These are phyloP conservation scores for Aspergillus pseudonomiae DNA, from an alignment of 2,329 filamentous ascomycete genomes.

Conservation along the genomic window DNA sequence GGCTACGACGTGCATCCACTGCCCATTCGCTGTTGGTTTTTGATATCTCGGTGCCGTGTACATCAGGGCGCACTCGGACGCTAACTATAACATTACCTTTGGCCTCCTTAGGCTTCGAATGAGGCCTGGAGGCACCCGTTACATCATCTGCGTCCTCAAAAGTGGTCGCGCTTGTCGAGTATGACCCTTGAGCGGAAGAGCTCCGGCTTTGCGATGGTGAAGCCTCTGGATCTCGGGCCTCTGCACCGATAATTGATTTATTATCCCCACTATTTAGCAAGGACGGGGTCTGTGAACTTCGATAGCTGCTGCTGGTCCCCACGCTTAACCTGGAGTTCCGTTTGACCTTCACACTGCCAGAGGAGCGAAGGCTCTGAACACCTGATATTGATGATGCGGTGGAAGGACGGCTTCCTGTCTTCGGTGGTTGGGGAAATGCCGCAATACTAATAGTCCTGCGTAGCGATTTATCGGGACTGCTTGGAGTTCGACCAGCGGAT, in stretches of 20 bases:
- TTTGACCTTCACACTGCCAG: slow-evolving; percentile 49
- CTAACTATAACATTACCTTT: slow-evolving; percentile 97
- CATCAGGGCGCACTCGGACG: slow-evolving; percentile 87
- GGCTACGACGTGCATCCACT: slow-evolving; percentile 79
- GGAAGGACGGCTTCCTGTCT: slow-evolving; percentile 66
- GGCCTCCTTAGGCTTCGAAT: slow-evolving; percentile 60
- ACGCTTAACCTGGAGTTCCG: slow-evolving; percentile 62
- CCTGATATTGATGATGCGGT: slow-evolving; percentile 52
- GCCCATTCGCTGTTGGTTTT: slow-evolving; percentile 83
- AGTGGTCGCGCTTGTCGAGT: slow-evolving; percentile 85
- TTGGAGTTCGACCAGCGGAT: slow-evolving; percentile 57
- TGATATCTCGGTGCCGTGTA: slow-evolving; percentile 60
- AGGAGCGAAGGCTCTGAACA: slow-evolving; percentile 33
- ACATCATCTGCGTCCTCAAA: slow-evolving; percentile 77
- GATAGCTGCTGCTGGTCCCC: slow-evolving; percentile 54
- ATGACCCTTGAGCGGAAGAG: slow-evolving; percentile 90
- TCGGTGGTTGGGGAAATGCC: slow-evolving; percentile 87
- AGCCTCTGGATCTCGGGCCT: slow-evolving; percentile 71
- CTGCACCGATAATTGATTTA: slow-evolving; percentile 68
- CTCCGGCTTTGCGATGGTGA: slow-evolving; percentile 87
- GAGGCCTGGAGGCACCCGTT: slow-evolving; percentile 33
- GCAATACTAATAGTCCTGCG: slow-evolving; percentile 92
- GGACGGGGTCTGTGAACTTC: slow-evolving; percentile 64
- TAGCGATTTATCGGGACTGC: slow-evolving; percentile 66
- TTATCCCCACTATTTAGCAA: slow-evolving; percentile 79